Evolutionary conservation across 257 asterid genomes (phyloP), one percentile per base, ranked within the genome.

Genomic region (Capsicum chinense): DNA sequence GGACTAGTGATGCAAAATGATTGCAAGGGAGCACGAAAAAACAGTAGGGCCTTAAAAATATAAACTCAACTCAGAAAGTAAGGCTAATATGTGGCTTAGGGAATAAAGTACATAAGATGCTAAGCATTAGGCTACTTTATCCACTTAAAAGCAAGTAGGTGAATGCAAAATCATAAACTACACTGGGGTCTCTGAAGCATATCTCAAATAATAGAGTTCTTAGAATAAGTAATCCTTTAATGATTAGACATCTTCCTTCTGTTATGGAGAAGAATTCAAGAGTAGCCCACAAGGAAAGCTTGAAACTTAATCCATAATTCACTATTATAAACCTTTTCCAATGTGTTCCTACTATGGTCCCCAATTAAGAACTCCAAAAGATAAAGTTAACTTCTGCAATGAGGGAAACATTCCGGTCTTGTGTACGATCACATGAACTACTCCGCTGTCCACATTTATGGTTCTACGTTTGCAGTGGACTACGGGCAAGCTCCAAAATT

Each of bases 11-110:
- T 81, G 6, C 17, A 52, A 81, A 81, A 81, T 81, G 84, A 81
- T 81, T 81, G 84, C 84, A 81, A 81, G 70, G 84, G 60, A 81
- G 59, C 84, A 81, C 5, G 57, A 21, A 60, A 81, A 81, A 44
- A 63, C 70, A 66, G 84, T 60, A 59, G 78, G 84, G 33, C 74
- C 60, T 81, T 9, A 19, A 81, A 81, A 42, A 81, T 59, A 80
- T 42, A 10, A 58, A 81, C 78, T 44, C 37, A 81, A 0, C 17
- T 5, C 13, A 62, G 76, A 21, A 81, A 66, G 73, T 21, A 60
- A 81, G 78, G 78, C 76, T 80, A 62, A 14, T 58, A 19, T 6
- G 8, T n/a, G 59, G 56, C 67, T 13, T 80, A 57, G 57, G 83
- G 71, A 42, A 80, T 80, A 59, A 35, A 80, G 42, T 80, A 80